Percentiles rank a stretch among this genome's conserved stretches.
phyloP scores from a whole-genome alignment of 768 basidiomycete genomes.

The Phylloporus arenicola region DNA sequence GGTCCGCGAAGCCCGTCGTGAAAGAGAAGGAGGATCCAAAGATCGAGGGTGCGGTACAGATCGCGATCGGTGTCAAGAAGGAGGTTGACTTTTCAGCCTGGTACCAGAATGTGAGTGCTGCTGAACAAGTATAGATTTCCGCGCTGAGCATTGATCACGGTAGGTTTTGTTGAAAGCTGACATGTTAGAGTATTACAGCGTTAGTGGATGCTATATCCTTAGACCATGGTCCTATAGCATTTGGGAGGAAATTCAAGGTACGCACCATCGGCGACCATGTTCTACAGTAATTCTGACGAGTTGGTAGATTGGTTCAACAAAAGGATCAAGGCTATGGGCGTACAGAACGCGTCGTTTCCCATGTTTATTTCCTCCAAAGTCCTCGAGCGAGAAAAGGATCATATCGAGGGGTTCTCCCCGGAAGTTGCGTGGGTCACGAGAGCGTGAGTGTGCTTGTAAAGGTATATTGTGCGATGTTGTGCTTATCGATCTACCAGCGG shows the following conservation, averaged over 20 bases:
- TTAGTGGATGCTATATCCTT: constrained; percentile 97
- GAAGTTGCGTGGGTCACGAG: constrained; percentile 99
- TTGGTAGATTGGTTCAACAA: constrained; percentile 85
- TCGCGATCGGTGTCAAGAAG: constrained; percentile 93
- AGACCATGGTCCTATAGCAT: constrained; percentile 97
- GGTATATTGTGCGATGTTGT: background rate
- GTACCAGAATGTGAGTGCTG: constrained; percentile 78
- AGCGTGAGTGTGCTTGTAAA: constrained; percentile 56
- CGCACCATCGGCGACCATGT: constrained; percentile 12
- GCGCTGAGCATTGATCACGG: constrained; percentile 13
- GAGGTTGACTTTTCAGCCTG: constrained; percentile 91
- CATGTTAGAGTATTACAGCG: constrained; percentile 98
- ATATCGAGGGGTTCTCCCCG: constrained; percentile 98
- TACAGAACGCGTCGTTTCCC: constrained; percentile 97
- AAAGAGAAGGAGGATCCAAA: constrained; percentile 72
- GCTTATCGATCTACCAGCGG: constrained; percentile 47
- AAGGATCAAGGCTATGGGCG: constrained; percentile 88
- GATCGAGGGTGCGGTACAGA: constrained; percentile 84
- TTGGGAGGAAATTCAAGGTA: constrained; percentile 94
- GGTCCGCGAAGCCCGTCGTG: constrained; percentile 31
- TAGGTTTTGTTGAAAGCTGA: constrained; percentile 97
- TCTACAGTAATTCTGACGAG: background rate
- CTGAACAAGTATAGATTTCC: background rate
- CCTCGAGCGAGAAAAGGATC: constrained; percentile 94
- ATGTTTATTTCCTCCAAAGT: constrained; percentile 95